A percentile compares a stretch with the other conserved stretches of the same genome.
phyloP scores from a whole-genome alignment of 495 filamentous ascomycete genomes.

The Trichoderma reesei region DNA sequence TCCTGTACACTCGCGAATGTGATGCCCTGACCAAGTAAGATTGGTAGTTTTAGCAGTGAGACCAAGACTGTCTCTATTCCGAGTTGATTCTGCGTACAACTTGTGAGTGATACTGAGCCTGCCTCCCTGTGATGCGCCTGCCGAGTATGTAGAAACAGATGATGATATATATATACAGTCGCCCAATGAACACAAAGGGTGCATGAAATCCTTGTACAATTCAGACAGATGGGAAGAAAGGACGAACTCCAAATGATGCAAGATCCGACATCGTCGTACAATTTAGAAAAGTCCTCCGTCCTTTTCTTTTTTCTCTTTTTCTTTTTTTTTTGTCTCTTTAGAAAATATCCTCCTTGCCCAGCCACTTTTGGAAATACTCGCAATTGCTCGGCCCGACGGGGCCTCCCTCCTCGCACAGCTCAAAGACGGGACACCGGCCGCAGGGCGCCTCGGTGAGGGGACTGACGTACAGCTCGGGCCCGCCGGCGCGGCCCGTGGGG shows the following conservation, averaged over 20 bases:
- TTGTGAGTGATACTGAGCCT: no score
- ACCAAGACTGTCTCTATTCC: no score
- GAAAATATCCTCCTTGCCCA: slow-evolving; percentile 31
- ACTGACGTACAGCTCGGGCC: slow-evolving; percentile 32
- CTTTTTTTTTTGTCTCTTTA: neutral
- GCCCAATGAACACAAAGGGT: neutral
- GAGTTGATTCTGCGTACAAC: no score
- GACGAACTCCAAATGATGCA: slow-evolving; percentile 3
- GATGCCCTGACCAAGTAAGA: no score
- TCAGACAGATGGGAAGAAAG: no score
- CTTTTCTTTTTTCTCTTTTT: neutral
- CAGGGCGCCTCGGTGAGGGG: slow-evolving; percentile 85
- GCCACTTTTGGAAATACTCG: slow-evolving; percentile 82
- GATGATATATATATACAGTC: neutral
- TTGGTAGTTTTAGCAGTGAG: no score
- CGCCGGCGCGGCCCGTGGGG: slow-evolving; percentile 22
- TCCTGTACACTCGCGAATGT: no score
- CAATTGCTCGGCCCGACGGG: slow-evolving; percentile 83
- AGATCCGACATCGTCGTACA: no score
- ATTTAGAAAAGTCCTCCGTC: no score
- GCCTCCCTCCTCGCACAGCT: slow-evolving; percentile 77
- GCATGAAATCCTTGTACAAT: neutral
- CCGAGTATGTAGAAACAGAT: neutral
- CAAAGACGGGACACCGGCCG: slow-evolving; percentile 88
- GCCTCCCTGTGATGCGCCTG: neutral